These are phyloP conservation scores for Cladosporium sp. DNA, from an alignment of 2,329 filamentous ascomycete genomes.

Conservation along the genomic window DNA sequence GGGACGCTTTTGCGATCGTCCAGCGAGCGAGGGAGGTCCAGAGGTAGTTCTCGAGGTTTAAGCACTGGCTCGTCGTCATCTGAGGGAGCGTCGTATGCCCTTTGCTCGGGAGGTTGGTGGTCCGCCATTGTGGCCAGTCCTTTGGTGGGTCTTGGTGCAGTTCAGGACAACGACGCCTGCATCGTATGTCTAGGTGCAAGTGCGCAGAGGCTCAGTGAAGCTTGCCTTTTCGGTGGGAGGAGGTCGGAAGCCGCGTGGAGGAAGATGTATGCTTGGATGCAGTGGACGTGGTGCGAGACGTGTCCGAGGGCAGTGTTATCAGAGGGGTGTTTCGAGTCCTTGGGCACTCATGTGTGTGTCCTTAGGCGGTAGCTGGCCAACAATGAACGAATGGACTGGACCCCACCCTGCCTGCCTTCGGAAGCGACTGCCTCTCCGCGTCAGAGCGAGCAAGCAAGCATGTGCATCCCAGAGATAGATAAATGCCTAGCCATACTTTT, in stretches of 20 bases:
- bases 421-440: not conserved
- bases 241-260: not conserved
- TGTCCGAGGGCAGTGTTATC: not conserved
- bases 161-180: slow-evolving; percentile 11
- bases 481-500: not conserved
- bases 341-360: not conserved
- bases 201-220: not conserved
- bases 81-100: slow-evolving; percentile 7
- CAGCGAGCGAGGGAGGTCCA: slow-evolving; percentile 85
- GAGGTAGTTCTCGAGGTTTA: slow-evolving; percentile 60
- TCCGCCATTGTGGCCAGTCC: slow-evolving; percentile 11
- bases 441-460: not conserved
- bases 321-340: not conserved
- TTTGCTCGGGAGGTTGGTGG: slow-evolving; percentile 5
- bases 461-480: not conserved
- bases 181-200: slow-evolving; percentile 7
- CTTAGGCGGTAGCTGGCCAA: not conserved
- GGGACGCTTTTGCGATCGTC: slow-evolving; percentile 78
- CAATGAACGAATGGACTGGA: not conserved
- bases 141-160: not conserved
- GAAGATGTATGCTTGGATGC: not conserved
- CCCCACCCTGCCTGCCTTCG: not conserved
- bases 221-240: not conserved
- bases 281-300: not conserved
- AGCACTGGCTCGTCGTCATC: slow-evolving; percentile 27